These are phyloP conservation scores for Moricandia arvensis DNA, from an alignment of 345 rosid species.

Conservation along the genomic window DNA sequence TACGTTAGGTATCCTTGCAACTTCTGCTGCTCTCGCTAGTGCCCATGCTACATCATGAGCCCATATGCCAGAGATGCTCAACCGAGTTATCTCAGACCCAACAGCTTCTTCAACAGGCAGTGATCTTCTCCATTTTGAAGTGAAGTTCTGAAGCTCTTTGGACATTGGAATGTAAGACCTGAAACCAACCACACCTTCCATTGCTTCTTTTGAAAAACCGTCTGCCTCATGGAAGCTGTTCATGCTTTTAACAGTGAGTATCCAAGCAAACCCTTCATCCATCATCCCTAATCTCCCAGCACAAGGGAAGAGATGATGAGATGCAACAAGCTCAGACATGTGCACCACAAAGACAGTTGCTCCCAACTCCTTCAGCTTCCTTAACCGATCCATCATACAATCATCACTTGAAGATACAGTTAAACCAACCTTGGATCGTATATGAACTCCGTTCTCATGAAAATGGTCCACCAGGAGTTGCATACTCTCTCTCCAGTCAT, in stretches of 20 bases:
- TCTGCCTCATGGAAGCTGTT: neutral
- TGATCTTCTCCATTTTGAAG: constrained; percentile 31
- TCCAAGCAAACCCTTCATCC: constrained; percentile 44
- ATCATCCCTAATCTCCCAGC: constrained; percentile 35
- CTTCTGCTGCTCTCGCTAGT: constrained; percentile 34
- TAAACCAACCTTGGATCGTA: neutral
- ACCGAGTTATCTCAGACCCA: neutral
- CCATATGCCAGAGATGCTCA: constrained; percentile 34
- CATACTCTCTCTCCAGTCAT: neutral
- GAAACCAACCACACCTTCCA: constrained; percentile 49
- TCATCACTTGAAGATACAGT: neutral
- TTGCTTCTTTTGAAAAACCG: constrained; percentile 10
- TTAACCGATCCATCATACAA: neutral
- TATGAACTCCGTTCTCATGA: neutral
- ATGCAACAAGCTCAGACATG: neutral
- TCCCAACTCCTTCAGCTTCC: neutral
- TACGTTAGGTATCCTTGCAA: neutral
- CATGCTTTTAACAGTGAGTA: constrained; percentile 28
- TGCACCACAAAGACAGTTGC: neutral
- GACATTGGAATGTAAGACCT: constrained; percentile 37
- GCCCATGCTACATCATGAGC: constrained; percentile 38
- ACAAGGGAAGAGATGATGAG: constrained; percentile 27
- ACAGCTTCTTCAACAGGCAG: neutral
- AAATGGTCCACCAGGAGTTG: neutral
- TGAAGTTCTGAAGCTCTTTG: constrained; percentile 37